Percentiles rank a stretch among this genome's conserved stretches.
These are phyloP conservation scores for Leccinum broughii DNA, from an alignment of 768 basidiomycete genomes.

Conservation along the genomic window DNA sequence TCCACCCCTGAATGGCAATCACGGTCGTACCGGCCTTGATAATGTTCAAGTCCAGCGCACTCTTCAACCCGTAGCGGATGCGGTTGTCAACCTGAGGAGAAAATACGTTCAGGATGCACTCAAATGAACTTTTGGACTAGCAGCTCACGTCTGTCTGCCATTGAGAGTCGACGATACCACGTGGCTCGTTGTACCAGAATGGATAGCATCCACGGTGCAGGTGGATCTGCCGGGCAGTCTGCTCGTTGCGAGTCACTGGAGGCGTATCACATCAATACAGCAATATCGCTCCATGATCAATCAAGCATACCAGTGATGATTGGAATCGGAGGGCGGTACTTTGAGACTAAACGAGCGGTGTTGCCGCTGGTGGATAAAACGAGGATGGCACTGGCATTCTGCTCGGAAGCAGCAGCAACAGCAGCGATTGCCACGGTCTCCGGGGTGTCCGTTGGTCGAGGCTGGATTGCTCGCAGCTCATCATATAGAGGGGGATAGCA, in stretches of 20 bases:
- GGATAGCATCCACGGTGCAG: constrained; percentile 96
- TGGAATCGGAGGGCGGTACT: constrained; percentile 91
- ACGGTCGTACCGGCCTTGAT: constrained; percentile 88
- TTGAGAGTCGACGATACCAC: constrained; percentile 81
- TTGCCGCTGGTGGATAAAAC: constrained; percentile 97
- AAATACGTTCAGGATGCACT: constrained; percentile 11
- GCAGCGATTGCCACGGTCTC: constrained; percentile 97
- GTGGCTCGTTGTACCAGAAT: constrained; percentile 94
- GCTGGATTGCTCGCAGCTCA: constrained; percentile 75
- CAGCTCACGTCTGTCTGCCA: constrained; percentile 94
- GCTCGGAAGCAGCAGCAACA: constrained; percentile 93
- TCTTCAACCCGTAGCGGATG: constrained; percentile 84
- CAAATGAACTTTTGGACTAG: not conserved
- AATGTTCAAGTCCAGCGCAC: constrained; percentile 79
- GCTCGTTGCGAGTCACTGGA: constrained; percentile 91
- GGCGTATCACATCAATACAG: constrained; percentile 7
- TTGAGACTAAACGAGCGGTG: constrained; percentile 93
- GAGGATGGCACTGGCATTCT: constrained; percentile 91
- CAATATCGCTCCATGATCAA: not conserved
- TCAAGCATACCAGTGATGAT: constrained; percentile 82
- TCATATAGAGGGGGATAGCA: constrained; percentile 95
- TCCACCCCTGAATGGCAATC: constrained; percentile 99
- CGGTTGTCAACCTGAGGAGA: constrained; percentile 76
- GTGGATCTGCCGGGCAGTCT: constrained; percentile 95
- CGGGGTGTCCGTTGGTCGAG: constrained; percentile 87